phyloP scores from a whole-genome alignment of 192 early-diverging fungal genomes.

The Dissophora ornata region DNA sequence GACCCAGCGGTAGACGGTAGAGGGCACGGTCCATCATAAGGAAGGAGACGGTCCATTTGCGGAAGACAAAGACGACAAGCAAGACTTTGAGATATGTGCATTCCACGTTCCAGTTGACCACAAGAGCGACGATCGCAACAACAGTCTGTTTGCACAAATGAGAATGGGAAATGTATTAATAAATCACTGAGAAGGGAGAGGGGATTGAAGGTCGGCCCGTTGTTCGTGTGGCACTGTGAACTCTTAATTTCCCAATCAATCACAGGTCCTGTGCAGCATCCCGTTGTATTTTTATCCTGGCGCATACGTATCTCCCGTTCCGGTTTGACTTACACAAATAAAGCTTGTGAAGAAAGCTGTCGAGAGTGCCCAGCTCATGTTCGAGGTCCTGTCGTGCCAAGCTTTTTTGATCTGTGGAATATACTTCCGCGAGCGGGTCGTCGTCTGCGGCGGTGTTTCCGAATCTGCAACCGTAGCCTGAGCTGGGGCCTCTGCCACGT shows the following conservation, averaged over 20 bases:
- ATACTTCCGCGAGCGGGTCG: conserved; percentile 6
- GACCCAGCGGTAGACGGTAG: conserved; percentile 31
- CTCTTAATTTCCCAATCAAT: too few relatives aligned
- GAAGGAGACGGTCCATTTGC: conserved; percentile 32
- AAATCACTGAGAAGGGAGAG: too few relatives aligned
- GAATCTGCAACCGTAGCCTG: background rate
- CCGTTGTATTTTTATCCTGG: too few relatives aligned
- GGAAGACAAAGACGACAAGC: conserved; percentile 30
- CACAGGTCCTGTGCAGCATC: too few relatives aligned
- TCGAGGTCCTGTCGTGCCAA: conserved; percentile 27
- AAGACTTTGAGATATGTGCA: conserved; percentile 43
- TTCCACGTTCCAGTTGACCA: conserved; percentile 15
- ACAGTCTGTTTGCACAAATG: conserved; percentile 24
- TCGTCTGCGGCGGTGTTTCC: background rate
- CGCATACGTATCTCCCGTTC: background rate
- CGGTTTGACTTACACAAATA: conserved; percentile 24
- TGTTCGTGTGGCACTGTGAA: too few relatives aligned
- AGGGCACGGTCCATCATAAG: conserved; percentile 41
- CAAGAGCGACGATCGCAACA: conserved; percentile 11
- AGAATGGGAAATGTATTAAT: too few relatives aligned
- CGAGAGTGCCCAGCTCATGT: conserved; percentile 36
- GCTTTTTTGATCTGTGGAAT: conserved; percentile 33
- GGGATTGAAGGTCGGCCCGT: too few relatives aligned
- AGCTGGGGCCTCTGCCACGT: background rate
- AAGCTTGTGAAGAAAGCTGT: conserved; percentile 32